phyloP scores from a whole-genome alignment of 2,329 filamentous ascomycete genomes.

The Parascedosporium putredinis region DNA sequence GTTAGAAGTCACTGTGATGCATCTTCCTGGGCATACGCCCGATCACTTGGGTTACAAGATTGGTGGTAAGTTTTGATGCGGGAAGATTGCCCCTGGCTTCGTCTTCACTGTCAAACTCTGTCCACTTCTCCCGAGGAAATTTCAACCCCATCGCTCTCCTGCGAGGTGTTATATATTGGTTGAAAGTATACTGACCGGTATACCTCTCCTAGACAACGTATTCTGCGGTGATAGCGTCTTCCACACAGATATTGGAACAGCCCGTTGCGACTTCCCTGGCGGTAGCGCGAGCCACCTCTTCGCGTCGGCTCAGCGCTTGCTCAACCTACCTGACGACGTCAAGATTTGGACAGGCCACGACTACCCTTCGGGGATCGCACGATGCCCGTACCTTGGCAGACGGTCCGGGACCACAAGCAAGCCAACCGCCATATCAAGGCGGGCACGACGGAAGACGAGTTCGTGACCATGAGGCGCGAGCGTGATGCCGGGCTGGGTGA shows the following conservation, averaged over 20 bases:
- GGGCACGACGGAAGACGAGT: constrained; percentile 29
- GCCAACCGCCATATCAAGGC: constrained; percentile 38
- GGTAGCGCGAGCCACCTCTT: constrained; percentile 34
- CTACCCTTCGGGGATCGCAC: constrained; percentile 31
- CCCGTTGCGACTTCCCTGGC: constrained; percentile 44
- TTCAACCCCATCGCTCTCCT: too few species aligned
- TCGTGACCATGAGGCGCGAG: constrained; percentile 29
- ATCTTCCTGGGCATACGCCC: constrained; percentile 50
- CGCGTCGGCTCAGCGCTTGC: constrained; percentile 29
- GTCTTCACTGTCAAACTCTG: too few species aligned
- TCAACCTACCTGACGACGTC: constrained; percentile 29
- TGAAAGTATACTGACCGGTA: not conserved
- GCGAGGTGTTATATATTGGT: not conserved
- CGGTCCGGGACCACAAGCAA: constrained; percentile 32
- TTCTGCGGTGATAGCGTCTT: constrained; percentile 46
- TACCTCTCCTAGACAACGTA: constrained; percentile 26
- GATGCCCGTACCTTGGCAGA: constrained; percentile 28
- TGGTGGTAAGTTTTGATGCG: constrained; percentile 31
- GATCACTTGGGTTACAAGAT: constrained; percentile 51
- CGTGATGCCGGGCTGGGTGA: constrained; percentile 32
- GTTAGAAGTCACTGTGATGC: constrained; percentile 33
- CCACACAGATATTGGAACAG: constrained; percentile 39
- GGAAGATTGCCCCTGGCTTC: too few species aligned
- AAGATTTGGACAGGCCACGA: constrained; percentile 46
- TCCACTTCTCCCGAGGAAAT: too few species aligned